phyloP scores from a whole-genome alignment of 108 stramenopile genomes.

The Cyclostephanos invisitatus region DNA sequence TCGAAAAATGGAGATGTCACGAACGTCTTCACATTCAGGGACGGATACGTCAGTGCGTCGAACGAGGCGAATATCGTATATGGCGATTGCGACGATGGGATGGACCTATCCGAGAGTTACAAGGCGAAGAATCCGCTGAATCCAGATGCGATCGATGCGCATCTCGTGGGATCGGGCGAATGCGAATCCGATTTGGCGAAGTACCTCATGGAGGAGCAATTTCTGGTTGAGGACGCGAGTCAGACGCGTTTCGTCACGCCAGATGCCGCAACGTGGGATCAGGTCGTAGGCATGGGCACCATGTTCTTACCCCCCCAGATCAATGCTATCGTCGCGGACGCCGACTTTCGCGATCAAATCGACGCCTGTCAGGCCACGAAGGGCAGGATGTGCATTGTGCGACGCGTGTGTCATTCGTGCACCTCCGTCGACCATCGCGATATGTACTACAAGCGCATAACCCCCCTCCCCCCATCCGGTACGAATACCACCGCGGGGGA shows the following conservation, averaged over 20 bases:
- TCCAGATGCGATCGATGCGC: constrained; percentile 17
- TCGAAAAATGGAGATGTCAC: not conserved
- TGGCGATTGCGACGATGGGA: constrained; percentile 2
- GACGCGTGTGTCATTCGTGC: constrained; percentile 33
- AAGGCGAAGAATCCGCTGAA: constrained; percentile 10
- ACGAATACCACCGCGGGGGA: constrained; percentile 13
- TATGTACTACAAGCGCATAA: constrained; percentile 49
- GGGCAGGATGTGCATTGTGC: constrained; percentile 21
- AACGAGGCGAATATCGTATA: constrained; percentile 19
- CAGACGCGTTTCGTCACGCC: constrained; percentile 1
- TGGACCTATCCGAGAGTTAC: constrained; percentile 21
- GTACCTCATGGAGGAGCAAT: constrained; percentile 29
- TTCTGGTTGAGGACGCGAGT: constrained; percentile 8
- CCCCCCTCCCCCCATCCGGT: constrained; percentile 12
- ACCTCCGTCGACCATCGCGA: constrained; percentile 22
- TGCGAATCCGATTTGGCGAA: constrained; percentile 9
- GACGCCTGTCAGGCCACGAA: constrained; percentile 4
- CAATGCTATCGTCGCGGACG: constrained; percentile 15
- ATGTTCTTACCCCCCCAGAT: constrained; percentile 23
- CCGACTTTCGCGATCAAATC: constrained; percentile 27
- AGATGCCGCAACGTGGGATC: constrained; percentile 20
- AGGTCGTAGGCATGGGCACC: constrained; percentile 29
- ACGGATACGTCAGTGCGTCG: constrained; percentile 19
- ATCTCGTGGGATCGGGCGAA: constrained; percentile 21
- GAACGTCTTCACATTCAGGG: constrained; percentile 13